phyloP scores from a whole-genome alignment of 2,329 filamentous ascomycete genomes.

The Colletotrichum eremochloae region DNA sequence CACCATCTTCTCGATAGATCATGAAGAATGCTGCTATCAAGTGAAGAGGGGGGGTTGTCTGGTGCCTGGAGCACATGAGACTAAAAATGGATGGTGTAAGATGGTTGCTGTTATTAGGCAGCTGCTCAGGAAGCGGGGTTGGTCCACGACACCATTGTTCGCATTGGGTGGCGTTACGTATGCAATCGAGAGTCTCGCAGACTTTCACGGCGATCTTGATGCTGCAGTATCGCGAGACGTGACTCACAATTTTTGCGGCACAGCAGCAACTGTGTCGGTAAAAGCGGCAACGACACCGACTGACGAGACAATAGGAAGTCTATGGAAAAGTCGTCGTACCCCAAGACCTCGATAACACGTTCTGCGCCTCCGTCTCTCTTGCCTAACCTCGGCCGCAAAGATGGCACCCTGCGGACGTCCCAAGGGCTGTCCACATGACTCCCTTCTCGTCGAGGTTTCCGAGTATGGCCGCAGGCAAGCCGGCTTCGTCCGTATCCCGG shows the following conservation, averaged over 20 bases:
- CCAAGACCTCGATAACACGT: background rate
- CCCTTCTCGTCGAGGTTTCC: conserved; percentile 25
- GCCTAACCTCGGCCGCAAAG: background rate
- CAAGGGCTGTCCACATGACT: conserved; percentile 23
- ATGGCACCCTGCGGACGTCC: conserved; percentile 25
- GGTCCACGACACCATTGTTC: background rate
- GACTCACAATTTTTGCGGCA: background rate
- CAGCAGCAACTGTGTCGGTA: background rate
- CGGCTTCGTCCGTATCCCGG: conserved; percentile 48
- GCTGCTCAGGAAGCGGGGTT: conserved; percentile 28
- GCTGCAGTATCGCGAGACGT: background rate
- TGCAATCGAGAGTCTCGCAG: background rate
- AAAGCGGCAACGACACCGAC: background rate
- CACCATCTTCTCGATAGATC: background rate
- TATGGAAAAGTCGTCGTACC: background rate
- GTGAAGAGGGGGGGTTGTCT: background rate
- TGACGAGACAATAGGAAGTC: background rate
- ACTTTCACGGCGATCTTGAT: background rate
- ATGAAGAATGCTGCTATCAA: background rate
- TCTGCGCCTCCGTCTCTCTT: background rate
- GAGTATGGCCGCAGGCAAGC: conserved; percentile 2
- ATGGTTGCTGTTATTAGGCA: conserved; percentile 18
- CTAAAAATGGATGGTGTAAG: background rate
- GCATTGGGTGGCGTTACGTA: background rate
- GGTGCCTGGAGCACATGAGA: background rate